Conservation (phyloP, 176 grass and related monocot genomes). For the Alopecurus myosuroides region DNA sequence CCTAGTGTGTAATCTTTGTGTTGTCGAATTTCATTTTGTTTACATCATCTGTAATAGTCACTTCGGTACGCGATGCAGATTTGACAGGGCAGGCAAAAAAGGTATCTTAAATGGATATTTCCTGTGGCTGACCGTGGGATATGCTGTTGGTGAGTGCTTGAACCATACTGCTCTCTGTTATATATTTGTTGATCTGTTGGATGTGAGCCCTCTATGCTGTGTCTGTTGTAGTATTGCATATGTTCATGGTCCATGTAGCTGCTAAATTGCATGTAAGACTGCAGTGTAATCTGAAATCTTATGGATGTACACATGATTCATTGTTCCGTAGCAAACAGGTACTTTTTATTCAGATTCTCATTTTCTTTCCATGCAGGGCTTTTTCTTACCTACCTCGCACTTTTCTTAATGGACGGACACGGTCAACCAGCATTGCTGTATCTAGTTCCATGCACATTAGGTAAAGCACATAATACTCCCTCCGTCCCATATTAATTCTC, state of each 20-base stretch:
- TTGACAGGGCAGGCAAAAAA: slow-evolving; percentile 74
- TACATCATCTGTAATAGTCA: not conserved
- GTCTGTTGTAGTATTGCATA: not conserved
- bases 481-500: too few species aligned
- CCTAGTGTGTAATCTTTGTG: not conserved
- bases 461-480: slow-evolving; percentile 49
- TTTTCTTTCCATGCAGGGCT: slow-evolving; percentile 51
- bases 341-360: not conserved
- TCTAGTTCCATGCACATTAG: slow-evolving; percentile 90
- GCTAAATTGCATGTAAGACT: not conserved
- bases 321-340: not conserved
- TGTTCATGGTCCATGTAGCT: not conserved
- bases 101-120: slow-evolving; percentile 85
- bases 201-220: not conserved
- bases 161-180: not conserved
- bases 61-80: slow-evolving; percentile 39
- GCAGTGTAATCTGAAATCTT: not conserved
- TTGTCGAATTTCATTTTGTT: not conserved
- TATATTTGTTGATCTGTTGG: too few species aligned
- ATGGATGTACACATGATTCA: not conserved
- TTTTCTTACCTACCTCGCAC: slow-evolving; percentile 77
- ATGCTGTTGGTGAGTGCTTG: slow-evolving; percentile 67
- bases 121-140: slow-evolving; percentile 80
- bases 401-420: slow-evolving; percentile 87
- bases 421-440: slow-evolving; percentile 89